Evolutionary conservation across 495 filamentous ascomycete species (phyloP).

Genomic region (Aspergillus baeticus): DNA sequence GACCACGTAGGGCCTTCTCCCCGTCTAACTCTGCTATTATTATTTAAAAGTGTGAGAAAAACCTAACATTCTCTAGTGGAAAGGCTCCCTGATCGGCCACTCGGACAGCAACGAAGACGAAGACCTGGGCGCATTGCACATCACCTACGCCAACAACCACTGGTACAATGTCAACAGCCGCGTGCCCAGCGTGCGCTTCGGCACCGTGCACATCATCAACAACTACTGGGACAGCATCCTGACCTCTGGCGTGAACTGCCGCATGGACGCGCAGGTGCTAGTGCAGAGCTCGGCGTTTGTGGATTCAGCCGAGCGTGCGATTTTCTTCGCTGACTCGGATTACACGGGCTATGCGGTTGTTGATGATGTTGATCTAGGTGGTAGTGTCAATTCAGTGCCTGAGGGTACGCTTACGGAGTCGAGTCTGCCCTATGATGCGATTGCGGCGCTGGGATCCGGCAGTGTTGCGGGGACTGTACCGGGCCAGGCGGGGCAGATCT

Average conservation of each 20-base stretch:
- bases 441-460: conserved; percentile 2
- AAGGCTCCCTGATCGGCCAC: conserved; percentile 14
- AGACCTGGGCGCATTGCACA: conserved; percentile 1
- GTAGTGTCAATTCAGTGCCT: conserved; percentile 1
- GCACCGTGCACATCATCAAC: conserved; percentile 11
- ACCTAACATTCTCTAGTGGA: conserved; percentile 2
- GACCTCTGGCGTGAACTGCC: conserved; percentile 5
- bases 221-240: conserved; percentile 12
- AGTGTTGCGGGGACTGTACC: too few species aligned
- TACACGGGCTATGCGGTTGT: conserved; percentile 14
- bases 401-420: conserved; percentile 2
- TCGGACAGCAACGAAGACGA: conserved; percentile 14
- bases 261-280: conserved; percentile 11
- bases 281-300: conserved; percentile 6
- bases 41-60: too few species aligned
- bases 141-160: conserved; percentile 14
- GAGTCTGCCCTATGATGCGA: conserved; percentile 4
- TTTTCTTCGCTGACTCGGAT: conserved; percentile 11
- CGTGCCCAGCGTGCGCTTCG: conserved; percentile 3
- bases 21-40: background rate
- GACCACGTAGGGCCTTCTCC: conserved; percentile 11
- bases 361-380: conserved; percentile 10
- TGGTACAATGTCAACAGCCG: conserved; percentile 12
- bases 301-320: conserved; percentile 2
- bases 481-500: too few species aligned